Percentiles rank a stretch among this genome's conserved stretches.
phyloP scores from a whole-genome alignment of 129 eudicot species.

The Flaveria robusta region DNA sequence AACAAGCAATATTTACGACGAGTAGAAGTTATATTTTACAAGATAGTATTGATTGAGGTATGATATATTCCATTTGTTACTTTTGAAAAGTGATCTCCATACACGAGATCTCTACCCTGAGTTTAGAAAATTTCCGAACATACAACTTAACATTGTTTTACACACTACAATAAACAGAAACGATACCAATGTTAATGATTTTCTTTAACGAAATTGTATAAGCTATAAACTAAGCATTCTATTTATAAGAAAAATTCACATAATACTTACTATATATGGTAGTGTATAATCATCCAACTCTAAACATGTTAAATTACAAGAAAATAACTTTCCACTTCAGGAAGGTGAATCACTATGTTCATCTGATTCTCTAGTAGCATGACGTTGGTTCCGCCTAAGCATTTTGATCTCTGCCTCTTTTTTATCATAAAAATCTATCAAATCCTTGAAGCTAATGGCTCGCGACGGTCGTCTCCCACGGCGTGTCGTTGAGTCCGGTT shows the following conservation, averaged over 20 bases:
- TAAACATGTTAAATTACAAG: not conserved
- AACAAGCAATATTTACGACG: too few relatives aligned
- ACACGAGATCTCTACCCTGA: too few relatives aligned
- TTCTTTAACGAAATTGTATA: too few relatives aligned
- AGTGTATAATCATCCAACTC: not conserved
- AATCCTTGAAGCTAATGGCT: slow-evolving; percentile 51
- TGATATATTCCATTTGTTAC: too few relatives aligned
- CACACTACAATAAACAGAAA: too few relatives aligned
- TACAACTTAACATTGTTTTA: too few relatives aligned
- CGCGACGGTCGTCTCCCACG: slow-evolving; percentile 35
- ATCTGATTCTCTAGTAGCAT: slow-evolving; percentile 34
- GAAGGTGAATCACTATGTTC: slow-evolving; percentile 40
- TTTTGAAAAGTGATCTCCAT: too few relatives aligned
- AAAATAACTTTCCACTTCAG: slow-evolving; percentile 19
- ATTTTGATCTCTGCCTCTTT: slow-evolving; percentile 68
- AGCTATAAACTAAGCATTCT: slow-evolving; percentile 1
- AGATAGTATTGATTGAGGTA: too few relatives aligned
- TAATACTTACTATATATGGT: not conserved
- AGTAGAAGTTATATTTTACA: too few relatives aligned
- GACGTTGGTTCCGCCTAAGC: slow-evolving; percentile 43
- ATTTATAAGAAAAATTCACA: not conserved
- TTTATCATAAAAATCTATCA: slow-evolving; percentile 61
- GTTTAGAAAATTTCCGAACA: too few relatives aligned
- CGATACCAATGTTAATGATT: too few relatives aligned
- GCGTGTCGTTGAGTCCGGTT: slow-evolving; percentile 36